Conservation (phyloP, 129 eudicot genomes). For the Calendula officinalis region DNA sequence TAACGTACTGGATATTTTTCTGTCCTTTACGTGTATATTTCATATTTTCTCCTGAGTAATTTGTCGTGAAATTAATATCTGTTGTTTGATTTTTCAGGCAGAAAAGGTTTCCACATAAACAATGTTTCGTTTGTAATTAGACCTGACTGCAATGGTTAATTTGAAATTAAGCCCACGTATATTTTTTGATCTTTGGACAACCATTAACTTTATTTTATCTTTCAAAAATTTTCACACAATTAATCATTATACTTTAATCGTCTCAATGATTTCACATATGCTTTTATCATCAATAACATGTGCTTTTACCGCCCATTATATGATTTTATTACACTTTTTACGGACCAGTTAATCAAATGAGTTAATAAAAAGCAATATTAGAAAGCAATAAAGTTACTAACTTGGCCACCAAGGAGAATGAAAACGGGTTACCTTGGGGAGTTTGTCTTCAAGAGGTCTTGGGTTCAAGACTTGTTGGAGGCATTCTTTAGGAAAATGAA, state of each 20-base stretch:
- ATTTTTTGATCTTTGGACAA: conserved; percentile 9
- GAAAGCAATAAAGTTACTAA: too few species aligned
- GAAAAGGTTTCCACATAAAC: not conserved
- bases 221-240: conserved; percentile 22
- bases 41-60: too few species aligned
- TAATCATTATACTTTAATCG: conserved; percentile 29
- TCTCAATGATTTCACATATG: conserved; percentile 23
- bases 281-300: conserved; percentile 30
- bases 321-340: conserved; percentile 5
- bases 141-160: not conserved
- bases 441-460: too few species aligned
- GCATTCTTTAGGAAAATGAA: too few species aligned
- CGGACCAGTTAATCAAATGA: not conserved
- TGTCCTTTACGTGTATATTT: too few species aligned
- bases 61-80: too few species aligned
- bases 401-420: too few species aligned
- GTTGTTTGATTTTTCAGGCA: too few species aligned
- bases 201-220: not conserved
- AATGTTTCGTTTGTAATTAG: not conserved
- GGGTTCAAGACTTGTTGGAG: too few species aligned
- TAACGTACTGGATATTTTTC: too few species aligned
- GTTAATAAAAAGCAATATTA: too few species aligned
- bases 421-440: too few species aligned
- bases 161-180: not conserved
- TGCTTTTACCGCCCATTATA: conserved; percentile 28